phyloP scores from a whole-genome alignment of 2,329 filamentous ascomycete species.

The Neofusicoccum parvum region DNA sequence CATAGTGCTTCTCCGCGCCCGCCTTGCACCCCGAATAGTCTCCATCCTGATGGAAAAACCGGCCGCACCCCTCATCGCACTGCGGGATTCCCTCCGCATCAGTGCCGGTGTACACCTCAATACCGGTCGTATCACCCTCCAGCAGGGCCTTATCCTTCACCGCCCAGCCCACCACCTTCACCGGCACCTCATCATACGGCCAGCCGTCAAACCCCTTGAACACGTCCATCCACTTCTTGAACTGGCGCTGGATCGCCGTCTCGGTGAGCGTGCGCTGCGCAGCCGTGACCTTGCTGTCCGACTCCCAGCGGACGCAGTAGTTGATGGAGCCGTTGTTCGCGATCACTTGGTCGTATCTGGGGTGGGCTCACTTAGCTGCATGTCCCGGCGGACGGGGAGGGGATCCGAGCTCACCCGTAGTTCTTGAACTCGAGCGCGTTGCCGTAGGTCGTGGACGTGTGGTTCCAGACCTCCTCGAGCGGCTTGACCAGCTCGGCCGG shows the following conservation, averaged over 20 bases:
- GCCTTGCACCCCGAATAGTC: constrained; percentile 45
- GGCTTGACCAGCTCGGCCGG: constrained; percentile 30
- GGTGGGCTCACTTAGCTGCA: no score
- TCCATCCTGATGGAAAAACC: constrained; percentile 49
- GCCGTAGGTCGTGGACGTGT: constrained; percentile 29
- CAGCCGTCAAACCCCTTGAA: constrained; percentile 49
- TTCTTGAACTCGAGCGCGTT: constrained; percentile 32
- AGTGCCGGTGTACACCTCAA: constrained; percentile 46
- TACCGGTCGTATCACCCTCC: constrained; percentile 36
- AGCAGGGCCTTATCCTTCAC: constrained; percentile 42
- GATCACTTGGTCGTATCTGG: constrained; percentile 33
- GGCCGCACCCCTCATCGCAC: constrained; percentile 46
- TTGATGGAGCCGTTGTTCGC: constrained; percentile 39
- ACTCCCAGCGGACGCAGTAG: constrained; percentile 52
- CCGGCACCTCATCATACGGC: constrained; percentile 44
- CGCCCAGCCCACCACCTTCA: constrained; percentile 50
- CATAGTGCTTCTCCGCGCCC: constrained; percentile 45
- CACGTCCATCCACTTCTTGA: constrained; percentile 47
- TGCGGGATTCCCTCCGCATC: constrained; percentile 46
- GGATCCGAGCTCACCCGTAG: constrained; percentile 23
- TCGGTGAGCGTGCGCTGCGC: constrained; percentile 44
- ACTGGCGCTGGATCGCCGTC: constrained; percentile 38
- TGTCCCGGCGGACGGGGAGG: no score
- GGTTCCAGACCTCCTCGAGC: constrained; percentile 31
- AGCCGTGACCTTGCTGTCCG: constrained; percentile 38